Base-by-base conservation (phyloP, 2,329 filamentous ascomycete genomes). In the Fusarium longipes region DNA sequence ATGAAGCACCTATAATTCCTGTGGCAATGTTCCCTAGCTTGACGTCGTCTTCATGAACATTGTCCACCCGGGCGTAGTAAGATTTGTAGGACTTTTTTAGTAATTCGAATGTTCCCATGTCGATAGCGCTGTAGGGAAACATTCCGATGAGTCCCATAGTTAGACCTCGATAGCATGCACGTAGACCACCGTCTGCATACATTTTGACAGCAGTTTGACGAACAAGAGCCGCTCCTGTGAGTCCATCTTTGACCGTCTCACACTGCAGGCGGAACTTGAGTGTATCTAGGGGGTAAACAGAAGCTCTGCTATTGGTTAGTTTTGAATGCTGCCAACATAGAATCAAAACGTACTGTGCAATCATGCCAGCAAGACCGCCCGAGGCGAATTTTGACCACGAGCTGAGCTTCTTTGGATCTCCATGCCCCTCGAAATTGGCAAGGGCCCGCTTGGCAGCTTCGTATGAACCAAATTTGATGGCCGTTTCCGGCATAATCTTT, bases 401-500 rank as follows among this genome's bases (percentile, higher is more conserved):
- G 68, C 90, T 91, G 70, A 98, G 95, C 53, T 87, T 84, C 65
- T 88, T 89, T 1, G 93, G 86, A 76, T 98, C 93, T 66, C 89
- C 86, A 73, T 97, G 93, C 8, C 96, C 96, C 83, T 98, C 96
- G 49, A 97, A 80, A 61, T 87, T 89, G 47, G 95, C 93, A 63
- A 98, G 88, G 6, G 91, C 88, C 65, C 93, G 89, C 83, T 98
- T 99, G 10, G 93, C 91, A 50, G 93, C 93, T 87, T 99, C 96
- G 76, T 97, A 99, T 20, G 94, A 95, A 62, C 96, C 96, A 77
- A 99, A 99, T 79, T 97, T 97, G 76, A 99, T 97, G 25, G 96
- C 95, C 27, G 95, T 97, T 81, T 99, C 96, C 0, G 96, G 96
- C 93, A 98, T 97, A 63, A 99, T 96, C 79, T 99, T 99, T 74